Evolutionary conservation across 2,329 filamentous ascomycete genomes (phyloP).

Genomic region (Trichophyton rubrum): DNA sequence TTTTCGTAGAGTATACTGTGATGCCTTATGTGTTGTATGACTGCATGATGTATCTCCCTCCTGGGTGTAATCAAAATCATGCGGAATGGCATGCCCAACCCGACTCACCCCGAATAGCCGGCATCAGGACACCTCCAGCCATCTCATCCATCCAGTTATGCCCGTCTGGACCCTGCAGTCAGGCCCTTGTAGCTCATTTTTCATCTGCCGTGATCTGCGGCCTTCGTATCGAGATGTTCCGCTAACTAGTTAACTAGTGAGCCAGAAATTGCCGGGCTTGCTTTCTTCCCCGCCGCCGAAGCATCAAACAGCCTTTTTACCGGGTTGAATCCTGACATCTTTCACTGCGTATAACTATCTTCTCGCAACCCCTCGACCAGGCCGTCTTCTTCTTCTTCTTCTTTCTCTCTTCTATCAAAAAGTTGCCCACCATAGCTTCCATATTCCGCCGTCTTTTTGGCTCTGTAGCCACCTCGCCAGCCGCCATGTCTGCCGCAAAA

Average conservation of each 20-base stretch:
- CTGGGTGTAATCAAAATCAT: no score
- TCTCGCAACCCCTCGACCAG: not conserved
- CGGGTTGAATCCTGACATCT: not conserved
- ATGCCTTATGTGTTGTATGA: no score
- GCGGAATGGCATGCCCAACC: no score
- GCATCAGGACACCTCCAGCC: no score
- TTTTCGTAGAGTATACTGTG: no score
- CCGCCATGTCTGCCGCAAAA: conserved; percentile 70
- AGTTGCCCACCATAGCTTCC: conserved; percentile 40
- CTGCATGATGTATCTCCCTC: no score
- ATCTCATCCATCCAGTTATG: not conserved
- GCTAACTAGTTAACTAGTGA: not conserved
- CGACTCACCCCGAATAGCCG: no score
- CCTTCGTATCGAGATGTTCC: not conserved
- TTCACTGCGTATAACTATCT: not conserved
- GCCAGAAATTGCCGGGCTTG: no score
- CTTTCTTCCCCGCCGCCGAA: no score
- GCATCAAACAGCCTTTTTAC: no score
- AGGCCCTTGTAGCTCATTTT: not conserved
- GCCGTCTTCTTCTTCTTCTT: not conserved
- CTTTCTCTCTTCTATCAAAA: not conserved
- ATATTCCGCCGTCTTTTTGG: conserved; percentile 55
- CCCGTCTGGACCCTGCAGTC: not conserved
- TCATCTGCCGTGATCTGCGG: not conserved
- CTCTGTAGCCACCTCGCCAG: conserved; percentile 43